A percentile compares a stretch with the other conserved stretches of the same genome.
Evolutionary conservation across 805 yeast genomes (phyloP).

Genomic region (Kazachstania africana): DNA sequence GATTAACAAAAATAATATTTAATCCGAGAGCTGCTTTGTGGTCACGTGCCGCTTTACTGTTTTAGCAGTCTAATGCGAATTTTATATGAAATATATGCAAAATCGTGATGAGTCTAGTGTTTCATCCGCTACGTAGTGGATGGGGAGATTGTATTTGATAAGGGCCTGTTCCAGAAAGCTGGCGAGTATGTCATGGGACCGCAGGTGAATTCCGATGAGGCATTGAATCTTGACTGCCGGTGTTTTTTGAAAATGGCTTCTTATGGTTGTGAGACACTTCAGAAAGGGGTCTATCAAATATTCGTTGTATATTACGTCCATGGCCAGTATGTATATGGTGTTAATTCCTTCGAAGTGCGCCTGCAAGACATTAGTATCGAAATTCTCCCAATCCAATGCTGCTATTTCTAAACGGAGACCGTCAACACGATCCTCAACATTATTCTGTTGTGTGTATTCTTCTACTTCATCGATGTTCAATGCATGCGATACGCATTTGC

Average conservation of each 20-base stretch:
- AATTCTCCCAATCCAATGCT: constrained; percentile 25
- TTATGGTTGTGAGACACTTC: constrained; percentile 12
- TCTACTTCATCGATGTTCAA: constrained; percentile 1
- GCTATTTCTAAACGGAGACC: constrained; percentile 13
- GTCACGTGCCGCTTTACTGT: too few relatives aligned
- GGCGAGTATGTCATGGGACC: constrained; percentile 22
- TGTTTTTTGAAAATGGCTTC: constrained; percentile 2
- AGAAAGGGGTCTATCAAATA: constrained; percentile 24
- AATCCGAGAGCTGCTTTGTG: too few relatives aligned
- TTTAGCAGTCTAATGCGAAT: too few relatives aligned
- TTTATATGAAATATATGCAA: constrained; percentile 12
- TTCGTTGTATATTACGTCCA: constrained; percentile 29
- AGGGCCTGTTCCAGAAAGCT: constrained; percentile 20
- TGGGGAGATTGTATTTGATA: constrained; percentile 10
- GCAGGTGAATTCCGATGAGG: constrained; percentile 23
- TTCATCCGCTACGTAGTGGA: constrained; percentile 11
- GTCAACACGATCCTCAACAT: not conserved
- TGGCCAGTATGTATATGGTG: constrained; percentile 18
- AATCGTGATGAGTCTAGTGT: constrained; percentile 13
- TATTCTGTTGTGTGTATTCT: not conserved
- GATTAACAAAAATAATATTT: too few relatives aligned
- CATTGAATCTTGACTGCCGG: constrained; percentile 5
- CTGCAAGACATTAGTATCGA: constrained; percentile 3
- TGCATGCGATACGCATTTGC: constrained; percentile 8
- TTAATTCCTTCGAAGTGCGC: constrained; percentile 4